phyloP scores from a whole-genome alignment of 208 protist genomes.

The Leishmania lainsoni region DNA sequence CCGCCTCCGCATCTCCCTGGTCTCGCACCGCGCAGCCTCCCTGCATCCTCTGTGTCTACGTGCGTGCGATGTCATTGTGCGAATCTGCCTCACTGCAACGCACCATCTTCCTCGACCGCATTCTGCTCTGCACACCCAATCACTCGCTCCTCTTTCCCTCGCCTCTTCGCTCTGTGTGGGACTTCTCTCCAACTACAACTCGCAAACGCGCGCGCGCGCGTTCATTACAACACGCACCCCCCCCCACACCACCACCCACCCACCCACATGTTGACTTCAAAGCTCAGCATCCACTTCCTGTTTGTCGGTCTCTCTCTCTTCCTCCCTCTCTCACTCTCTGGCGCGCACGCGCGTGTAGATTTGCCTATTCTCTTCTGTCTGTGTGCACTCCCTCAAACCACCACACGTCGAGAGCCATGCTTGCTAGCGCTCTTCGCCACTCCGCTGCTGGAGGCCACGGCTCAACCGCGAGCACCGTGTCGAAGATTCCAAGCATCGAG shows the following conservation, averaged over 20 bases:
- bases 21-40: neutral
- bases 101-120: too few relatives aligned
- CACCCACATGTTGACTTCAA: neutral
- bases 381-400: neutral
- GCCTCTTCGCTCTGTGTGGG: neutral
- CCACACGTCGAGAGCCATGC: slow-evolving; percentile 32
- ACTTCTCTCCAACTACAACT: neutral
- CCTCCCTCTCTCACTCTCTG: neutral
- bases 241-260: neutral
- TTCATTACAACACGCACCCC: too few relatives aligned
- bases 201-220: neutral
- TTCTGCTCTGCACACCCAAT: too few relatives aligned
- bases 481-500: slow-evolving; percentile 65
- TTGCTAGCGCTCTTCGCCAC: slow-evolving; percentile 69
- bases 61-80: neutral
- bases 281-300: neutral
- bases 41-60: neutral
- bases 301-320: slow-evolving; percentile 6
- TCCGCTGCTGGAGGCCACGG: slow-evolving; percentile 37
- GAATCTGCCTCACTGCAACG: too few relatives aligned
- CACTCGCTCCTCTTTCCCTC: neutral
- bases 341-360: too few relatives aligned
- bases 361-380: neutral
- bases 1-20: neutral
- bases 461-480: slow-evolving; percentile 35